A percentile compares a stretch with the other conserved stretches of the same genome.
Evolutionary conservation across 495 filamentous ascomycete species (phyloP).

Genomic region (Penicillium coprophilum): DNA sequence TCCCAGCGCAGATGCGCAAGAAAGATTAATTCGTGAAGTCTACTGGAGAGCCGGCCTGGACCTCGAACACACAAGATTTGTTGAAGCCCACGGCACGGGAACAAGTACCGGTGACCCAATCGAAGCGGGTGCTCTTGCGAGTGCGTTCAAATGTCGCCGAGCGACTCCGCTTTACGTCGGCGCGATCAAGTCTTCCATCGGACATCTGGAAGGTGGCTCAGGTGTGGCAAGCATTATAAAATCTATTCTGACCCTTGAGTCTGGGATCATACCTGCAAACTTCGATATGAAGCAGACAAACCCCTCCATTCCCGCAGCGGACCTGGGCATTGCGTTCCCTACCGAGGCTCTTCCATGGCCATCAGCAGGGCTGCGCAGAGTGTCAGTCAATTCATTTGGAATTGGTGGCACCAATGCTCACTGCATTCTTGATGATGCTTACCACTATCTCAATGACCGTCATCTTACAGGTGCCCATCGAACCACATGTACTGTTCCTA

Average conservation of each 20-base stretch:
- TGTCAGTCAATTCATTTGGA: slow-evolving; percentile 58
- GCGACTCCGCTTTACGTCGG: slow-evolving; percentile 32
- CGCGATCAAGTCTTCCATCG: slow-evolving; percentile 44
- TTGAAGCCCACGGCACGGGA: slow-evolving; percentile 51
- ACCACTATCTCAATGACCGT: slow-evolving; percentile 20
- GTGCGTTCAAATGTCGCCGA: slow-evolving; percentile 24
- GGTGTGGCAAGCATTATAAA: slow-evolving; percentile 47
- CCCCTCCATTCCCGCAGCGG: slow-evolving; percentile 20
- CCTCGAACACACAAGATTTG: slow-evolving; percentile 40
- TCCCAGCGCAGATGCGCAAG: slow-evolving; percentile 41
- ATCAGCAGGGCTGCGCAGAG: slow-evolving; percentile 42
- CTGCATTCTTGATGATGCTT: slow-evolving; percentile 54
- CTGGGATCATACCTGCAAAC: slow-evolving; percentile 41
- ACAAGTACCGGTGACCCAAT: slow-evolving; percentile 51
- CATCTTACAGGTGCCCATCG: slow-evolving; percentile 11
- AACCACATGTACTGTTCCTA: slow-evolving; percentile 9
- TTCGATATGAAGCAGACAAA: slow-evolving; percentile 37
- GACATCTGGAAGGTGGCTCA: slow-evolving; percentile 47
- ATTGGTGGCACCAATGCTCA: slow-evolving; percentile 67
- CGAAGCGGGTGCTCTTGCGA: slow-evolving; percentile 51
- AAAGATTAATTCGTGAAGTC: slow-evolving; percentile 41
- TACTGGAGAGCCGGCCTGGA: slow-evolving; percentile 39
- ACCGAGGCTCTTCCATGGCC: slow-evolving; percentile 21
- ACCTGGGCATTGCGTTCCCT: slow-evolving; percentile 23
- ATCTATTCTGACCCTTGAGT: slow-evolving; percentile 38